Evolutionary conservation across 495 filamentous ascomycete species (phyloP).

Genomic region (Aspergillus sparsus): DNA sequence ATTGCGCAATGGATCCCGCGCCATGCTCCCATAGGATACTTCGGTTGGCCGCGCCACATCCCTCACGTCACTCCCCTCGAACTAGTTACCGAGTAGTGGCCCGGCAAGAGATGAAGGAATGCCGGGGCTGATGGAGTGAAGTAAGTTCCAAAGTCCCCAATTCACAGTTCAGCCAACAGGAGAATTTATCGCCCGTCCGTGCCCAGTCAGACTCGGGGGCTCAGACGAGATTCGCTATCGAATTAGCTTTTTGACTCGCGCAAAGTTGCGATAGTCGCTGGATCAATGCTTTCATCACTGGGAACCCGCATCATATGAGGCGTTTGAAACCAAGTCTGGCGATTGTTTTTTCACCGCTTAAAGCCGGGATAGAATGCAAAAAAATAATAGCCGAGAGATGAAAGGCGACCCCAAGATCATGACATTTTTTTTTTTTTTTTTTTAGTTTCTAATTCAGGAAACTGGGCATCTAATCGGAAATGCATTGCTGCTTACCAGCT

Average conservation of each 20-base stretch:
- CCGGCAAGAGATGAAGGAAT: background rate
- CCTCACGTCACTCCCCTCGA: too few relatives aligned
- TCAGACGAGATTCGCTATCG: background rate
- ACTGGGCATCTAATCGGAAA: background rate
- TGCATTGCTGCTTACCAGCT: slow-evolving; percentile 5
- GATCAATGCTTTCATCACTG: background rate
- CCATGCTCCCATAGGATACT: too few relatives aligned
- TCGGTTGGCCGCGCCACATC: too few relatives aligned
- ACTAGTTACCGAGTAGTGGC: background rate
- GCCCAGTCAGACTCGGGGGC: background rate
- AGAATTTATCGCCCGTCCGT: background rate
- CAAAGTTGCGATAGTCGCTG: background rate
- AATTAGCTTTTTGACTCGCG: background rate
- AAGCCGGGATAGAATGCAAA: background rate
- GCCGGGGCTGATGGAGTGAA: background rate
- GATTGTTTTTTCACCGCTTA: slow-evolving; percentile 3
- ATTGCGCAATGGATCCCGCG: too few relatives aligned
- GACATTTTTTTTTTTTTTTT: background rate
- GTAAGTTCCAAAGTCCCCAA: background rate
- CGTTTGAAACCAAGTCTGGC: background rate
- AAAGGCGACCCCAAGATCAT: background rate
- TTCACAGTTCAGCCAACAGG: background rate
- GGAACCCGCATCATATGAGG: slow-evolving; percentile 4
- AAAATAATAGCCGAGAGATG: slow-evolving; percentile 5
- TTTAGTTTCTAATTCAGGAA: background rate